Base-by-base conservation (phyloP, 2,329 filamentous ascomycete species). In the Penicillium sclerotigenum region DNA sequence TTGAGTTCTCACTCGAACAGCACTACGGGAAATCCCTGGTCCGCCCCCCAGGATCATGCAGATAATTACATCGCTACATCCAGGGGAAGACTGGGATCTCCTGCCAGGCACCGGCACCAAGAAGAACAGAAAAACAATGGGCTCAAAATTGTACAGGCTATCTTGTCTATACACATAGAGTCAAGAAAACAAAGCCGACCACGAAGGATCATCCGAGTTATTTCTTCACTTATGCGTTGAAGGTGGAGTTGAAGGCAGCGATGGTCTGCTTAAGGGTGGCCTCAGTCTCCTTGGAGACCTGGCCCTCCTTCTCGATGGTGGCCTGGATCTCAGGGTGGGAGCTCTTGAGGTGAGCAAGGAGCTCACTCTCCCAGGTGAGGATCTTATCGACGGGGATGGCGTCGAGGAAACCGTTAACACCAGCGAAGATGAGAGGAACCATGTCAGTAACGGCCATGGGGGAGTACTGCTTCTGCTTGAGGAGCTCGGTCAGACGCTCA, bases 381-480 rank as follows among this genome's bases (percentile, higher is more conserved):
- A 99, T 89, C 88, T 93, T 96, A 86, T 65, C 76, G 74, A 97
- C 94, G 64, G 94, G 94, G 66, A 99, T 84, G 70, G 64, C 75
- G 83, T 99, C 94, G 68, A 99, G 87, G 81, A 85, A 82, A 83
- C 94, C 94, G 82, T 97, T 97, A 82, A 99, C 91, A 95, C 94
- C 94, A 67, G 94, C 93, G 81, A 86, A 99, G 85, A 99, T 97
- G 69, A 99, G 87, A 69, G 94, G 94, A 83, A 99, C 94, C 93
- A 97, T 97, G 84, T 99, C 93, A 84, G 95, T 94, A 76, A 97
- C 93, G 69, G 91, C 90, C 92, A 97, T 97, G 72, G 94, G 94
- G 45, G 85, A 88, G 86, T 97, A 99, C 83, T 99, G 94, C 87
- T 96, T 97, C 86, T 99, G 94, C 89, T 97, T 97, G 74, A 97